Evolutionary conservation across 306 rosid genomes (phyloP).

Genomic region (Carpinus viminea): DNA sequence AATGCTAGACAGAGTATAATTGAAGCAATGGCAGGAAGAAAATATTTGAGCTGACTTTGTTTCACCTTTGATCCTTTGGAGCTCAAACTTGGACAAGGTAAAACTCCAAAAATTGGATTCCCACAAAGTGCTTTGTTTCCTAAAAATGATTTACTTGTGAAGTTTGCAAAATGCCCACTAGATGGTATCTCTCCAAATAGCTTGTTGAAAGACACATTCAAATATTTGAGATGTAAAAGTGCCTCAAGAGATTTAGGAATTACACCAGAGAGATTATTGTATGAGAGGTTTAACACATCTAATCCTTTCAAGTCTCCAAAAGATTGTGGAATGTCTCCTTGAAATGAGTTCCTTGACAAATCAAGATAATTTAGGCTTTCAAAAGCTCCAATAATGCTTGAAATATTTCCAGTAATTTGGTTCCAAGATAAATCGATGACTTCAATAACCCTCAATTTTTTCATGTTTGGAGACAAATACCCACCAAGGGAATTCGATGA

Average conservation of each 20-base stretch:
- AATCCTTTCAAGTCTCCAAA: no score
- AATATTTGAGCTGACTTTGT: background rate
- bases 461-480: no score
- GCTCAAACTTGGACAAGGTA: background rate
- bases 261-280: no score
- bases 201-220: background rate
- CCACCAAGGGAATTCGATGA: no score
- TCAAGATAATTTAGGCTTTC: no score
- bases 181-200: background rate
- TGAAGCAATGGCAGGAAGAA: background rate
- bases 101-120: background rate
- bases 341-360: no score
- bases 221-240: background rate
- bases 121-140: background rate
- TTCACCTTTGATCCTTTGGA: background rate
- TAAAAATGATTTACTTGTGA: background rate
- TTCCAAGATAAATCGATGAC: no score
- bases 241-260: constrained; percentile 6
- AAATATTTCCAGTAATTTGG: no score
- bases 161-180: background rate
- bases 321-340: no score
- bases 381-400: no score
- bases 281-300: no score
- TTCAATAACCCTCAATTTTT: no score
- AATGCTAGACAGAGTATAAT: background rate